Conservation (phyloP, 176 grass and related monocot genomes). For the Oropetium thomaeum region DNA sequence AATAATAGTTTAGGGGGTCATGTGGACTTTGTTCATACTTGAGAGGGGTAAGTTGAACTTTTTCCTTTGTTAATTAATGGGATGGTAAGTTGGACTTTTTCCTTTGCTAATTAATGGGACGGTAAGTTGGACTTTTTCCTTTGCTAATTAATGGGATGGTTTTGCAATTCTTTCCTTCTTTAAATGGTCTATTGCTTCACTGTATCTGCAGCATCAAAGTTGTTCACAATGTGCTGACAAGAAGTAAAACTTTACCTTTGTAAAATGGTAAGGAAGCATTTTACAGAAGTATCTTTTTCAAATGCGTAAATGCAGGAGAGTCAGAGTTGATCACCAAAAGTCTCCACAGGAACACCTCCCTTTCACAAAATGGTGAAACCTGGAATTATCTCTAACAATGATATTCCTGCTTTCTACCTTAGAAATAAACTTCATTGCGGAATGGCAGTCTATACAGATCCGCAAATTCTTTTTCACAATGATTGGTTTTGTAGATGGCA, state of each 20-base stretch:
- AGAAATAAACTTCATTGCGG: conserved; percentile 56
- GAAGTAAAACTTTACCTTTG: not conserved
- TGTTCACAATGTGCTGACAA: conserved; percentile 4
- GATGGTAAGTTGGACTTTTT: no score
- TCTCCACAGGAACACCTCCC: conserved; percentile 58
- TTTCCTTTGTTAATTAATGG: no score
- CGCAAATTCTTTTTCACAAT: conserved; percentile 70
- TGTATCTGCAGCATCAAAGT: conserved; percentile 14
- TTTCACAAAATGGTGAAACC: conserved; percentile 55
- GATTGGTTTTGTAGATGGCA: conserved; percentile 58
- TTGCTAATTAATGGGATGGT: not conserved
- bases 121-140: no score
- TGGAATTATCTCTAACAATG: conserved; percentile 55
- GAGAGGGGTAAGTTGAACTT: no score
- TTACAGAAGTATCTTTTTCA: conserved; percentile 9
- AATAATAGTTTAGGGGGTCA: no score
- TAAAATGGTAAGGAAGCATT: conserved; percentile 10
- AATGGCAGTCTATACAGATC: conserved; percentile 53
- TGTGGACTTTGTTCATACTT: no score
- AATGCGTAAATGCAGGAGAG: not conserved
- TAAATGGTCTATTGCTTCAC: not conserved
- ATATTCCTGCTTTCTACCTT: conserved; percentile 56
- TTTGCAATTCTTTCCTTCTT: not conserved
- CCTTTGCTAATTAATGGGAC: no score
- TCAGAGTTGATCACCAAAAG: conserved; percentile 29